Percentiles rank a stretch among this genome's conserved stretches.
These are phyloP conservation scores for Talaromyces rugulosus DNA, from an alignment of 2,329 filamentous ascomycete genomes.

Conservation along the genomic window DNA sequence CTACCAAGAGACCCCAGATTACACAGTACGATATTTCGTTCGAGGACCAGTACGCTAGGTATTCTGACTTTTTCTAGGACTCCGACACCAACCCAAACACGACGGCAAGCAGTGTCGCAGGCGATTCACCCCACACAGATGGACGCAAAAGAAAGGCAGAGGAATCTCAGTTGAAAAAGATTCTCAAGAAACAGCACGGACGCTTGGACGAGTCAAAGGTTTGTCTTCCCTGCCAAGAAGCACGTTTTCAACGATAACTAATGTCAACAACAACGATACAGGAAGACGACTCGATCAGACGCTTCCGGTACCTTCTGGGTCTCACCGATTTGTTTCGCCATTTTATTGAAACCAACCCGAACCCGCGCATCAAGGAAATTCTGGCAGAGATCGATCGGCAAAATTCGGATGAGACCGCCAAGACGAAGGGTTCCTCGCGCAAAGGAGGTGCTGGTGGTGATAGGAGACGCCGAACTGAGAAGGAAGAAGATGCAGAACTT, in stretches of 20 bases:
- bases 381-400: slow-evolving; percentile 93
- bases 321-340: slow-evolving; percentile 96
- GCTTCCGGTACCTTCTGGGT: slow-evolving; percentile 91
- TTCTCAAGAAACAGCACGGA: slow-evolving; percentile 93
- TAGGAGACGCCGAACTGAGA: slow-evolving; percentile 82
- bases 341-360: slow-evolving; percentile 96
- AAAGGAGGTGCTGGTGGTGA: slow-evolving; percentile 80
- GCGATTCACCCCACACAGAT: slow-evolving; percentile 64
- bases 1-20: slow-evolving; percentile 58
- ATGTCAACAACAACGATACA: slow-evolving; percentile 30
- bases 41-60: slow-evolving; percentile 15
- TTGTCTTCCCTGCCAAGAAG: slow-evolving; percentile 21
- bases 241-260: neutral
- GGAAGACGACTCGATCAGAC: slow-evolving; percentile 92
- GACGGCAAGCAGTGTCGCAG: slow-evolving; percentile 77
- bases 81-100: slow-evolving; percentile 64
- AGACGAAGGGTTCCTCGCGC: slow-evolving; percentile 66
- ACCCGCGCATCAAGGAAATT: slow-evolving; percentile 89
- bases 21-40: slow-evolving; percentile 39
- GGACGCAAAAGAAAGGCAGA: slow-evolving; percentile 82
- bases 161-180: slow-evolving; percentile 82
- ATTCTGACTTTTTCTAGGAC: slow-evolving; percentile 40
- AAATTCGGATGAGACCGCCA: slow-evolving; percentile 68
- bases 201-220: slow-evolving; percentile 89
- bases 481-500: slow-evolving; percentile 93